Evolutionary conservation across 2,329 filamentous ascomycete genomes (phyloP), one percentile per base, ranked within the genome.

Genomic region (Exophiala aquamarina): DNA sequence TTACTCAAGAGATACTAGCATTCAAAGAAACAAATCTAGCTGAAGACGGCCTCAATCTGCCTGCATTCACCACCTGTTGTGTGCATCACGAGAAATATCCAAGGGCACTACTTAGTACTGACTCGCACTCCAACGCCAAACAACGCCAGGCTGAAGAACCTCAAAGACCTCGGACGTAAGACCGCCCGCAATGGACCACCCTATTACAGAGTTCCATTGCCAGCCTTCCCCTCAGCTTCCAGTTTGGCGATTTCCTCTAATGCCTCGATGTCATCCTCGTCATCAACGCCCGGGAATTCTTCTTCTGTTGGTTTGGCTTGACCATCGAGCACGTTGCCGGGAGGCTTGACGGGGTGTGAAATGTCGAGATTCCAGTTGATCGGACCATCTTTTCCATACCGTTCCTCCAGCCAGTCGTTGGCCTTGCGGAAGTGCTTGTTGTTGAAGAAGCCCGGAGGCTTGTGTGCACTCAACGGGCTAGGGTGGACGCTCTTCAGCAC

Each of bases 401-500:
- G 77, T 58, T 77, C 67, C 43, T 78, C 73, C 17, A 98, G 74
- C 93, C 93, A 98, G 59, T 87, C 83, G 63, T 95, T 95, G 37
- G 87, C 82, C 70, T 83, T 81, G 54, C 75, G 83, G 66, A 94
- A 95, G 68, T 95, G 90, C 0, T 82, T 81, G 59, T 87, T 91
- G 48, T 88, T 84, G 57, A 89, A 89, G 36, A 90, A 98, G 1
- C 93, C 93, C 49, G 20, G 15, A 13, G 10, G 10, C 44, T 81
- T 78, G 11, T 76, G 70, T 3, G 92, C 93, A 69, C 89, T 94
- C 56, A 96, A 68, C n/a, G 93, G 93, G 66, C 89, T 95, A 0
- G 93, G 93, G 70, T 98, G 93, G 40, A 91, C 90, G 61, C 84
- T 87, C 69, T 86, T 84, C 56, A 98, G 74, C 29, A 98, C 88